Conservation (phyloP, 371 early-diverging fungal genomes). For the Apophysomyces variabilis region DNA sequence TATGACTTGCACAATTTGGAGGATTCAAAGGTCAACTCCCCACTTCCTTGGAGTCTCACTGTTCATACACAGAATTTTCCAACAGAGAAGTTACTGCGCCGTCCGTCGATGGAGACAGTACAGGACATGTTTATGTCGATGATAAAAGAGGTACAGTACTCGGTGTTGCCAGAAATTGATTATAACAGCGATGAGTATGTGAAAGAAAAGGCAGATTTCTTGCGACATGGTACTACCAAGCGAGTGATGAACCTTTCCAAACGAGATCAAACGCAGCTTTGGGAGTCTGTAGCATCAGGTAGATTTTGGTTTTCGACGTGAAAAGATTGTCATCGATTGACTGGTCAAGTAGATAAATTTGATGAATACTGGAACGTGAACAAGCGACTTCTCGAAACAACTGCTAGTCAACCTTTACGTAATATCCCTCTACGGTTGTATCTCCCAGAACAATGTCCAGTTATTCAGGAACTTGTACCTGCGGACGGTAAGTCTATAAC, state of each 20-base stretch:
- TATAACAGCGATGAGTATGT: not conserved
- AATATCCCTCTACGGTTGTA: conserved; percentile 64
- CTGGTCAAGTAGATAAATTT: conserved; percentile 45
- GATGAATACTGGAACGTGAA: conserved; percentile 72
- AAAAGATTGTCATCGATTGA: not conserved
- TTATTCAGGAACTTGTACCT: conserved; percentile 62
- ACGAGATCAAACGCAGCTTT: conserved; percentile 70
- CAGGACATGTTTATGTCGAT: conserved; percentile 81
- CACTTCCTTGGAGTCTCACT: conserved; percentile 68
- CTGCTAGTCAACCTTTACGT: conserved; percentile 46
- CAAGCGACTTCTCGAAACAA: conserved; percentile 48
- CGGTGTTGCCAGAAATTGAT: not conserved
- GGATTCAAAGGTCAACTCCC: conserved; percentile 12
- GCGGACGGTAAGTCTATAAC: conserved; percentile 19
- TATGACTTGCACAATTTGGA: conserved; percentile 56
- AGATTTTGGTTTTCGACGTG: conserved; percentile 14
- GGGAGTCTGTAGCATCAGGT: conserved; percentile 65
- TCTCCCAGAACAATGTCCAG: conserved; percentile 62
- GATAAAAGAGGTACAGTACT: conserved; percentile 69
- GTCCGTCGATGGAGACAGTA: conserved; percentile 55
- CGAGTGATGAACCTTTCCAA: conserved; percentile 79
- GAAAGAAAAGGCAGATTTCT: conserved; percentile 66
- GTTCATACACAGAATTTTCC: conserved; percentile 68
- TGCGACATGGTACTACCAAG: conserved; percentile 72
- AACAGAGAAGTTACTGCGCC: conserved; percentile 55